These are phyloP conservation scores for Vitis hybrid DNA, from an alignment of 177 flowering plant species.

Conservation along the genomic window DNA sequence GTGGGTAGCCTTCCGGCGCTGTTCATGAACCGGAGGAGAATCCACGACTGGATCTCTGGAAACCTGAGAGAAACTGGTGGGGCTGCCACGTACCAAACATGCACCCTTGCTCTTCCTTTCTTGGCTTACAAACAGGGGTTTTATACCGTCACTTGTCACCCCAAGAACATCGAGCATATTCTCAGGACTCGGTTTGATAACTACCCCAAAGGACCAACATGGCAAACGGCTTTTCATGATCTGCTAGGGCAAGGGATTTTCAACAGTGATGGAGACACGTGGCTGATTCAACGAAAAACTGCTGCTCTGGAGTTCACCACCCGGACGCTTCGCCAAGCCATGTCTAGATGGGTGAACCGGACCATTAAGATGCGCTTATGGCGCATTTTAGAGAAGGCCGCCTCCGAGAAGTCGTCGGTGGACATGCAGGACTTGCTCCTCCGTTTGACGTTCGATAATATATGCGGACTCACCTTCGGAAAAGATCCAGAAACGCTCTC, in stretches of 20 bases:
- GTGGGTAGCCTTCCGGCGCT: constrained; percentile 73
- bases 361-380: constrained; percentile 74
- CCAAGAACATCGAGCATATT: constrained; percentile 81
- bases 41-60: constrained; percentile 87
- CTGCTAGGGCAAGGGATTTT: constrained; percentile 89
- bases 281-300: constrained; percentile 95
- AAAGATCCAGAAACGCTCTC: constrained; percentile 89
- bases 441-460: constrained; percentile 86
- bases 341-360: constrained; percentile 92
- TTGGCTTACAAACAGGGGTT: constrained; percentile 62
- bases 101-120: constrained; percentile 66
- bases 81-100: constrained; percentile 75
- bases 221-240: constrained; percentile 90
- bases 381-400: constrained; percentile 58
- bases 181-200: constrained; percentile 82
- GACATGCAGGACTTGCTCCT: constrained; percentile 84
- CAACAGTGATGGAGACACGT: constrained; percentile 88
- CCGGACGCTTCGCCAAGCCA: constrained; percentile 84
- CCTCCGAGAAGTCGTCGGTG: constrained; percentile 31
- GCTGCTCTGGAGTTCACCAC: constrained; percentile 98
- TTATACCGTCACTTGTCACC: constrained; percentile 82
- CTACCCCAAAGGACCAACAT: constrained; percentile 84
- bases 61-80: constrained; percentile 53
- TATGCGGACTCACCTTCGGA: constrained; percentile 89
- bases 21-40: constrained; percentile 44